phyloP scores from a whole-genome alignment of 345 rosid species.

The Aquilaria sinensis region DNA sequence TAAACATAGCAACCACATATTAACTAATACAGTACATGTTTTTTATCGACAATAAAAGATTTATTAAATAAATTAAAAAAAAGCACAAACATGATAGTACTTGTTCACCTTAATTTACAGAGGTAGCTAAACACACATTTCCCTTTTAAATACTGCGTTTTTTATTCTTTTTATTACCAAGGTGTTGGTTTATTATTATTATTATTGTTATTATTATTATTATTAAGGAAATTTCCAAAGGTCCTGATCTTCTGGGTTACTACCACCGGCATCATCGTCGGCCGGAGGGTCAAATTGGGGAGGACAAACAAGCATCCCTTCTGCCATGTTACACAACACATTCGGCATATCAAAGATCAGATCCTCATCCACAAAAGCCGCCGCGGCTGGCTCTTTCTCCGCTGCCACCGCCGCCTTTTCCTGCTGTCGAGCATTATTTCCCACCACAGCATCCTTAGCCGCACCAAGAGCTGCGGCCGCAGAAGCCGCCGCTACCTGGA shows the following conservation, averaged over 20 bases:
- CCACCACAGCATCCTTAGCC: conserved; percentile 57
- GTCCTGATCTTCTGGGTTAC: conserved; percentile 28
- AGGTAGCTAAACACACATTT: no score
- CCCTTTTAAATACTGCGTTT: no score
- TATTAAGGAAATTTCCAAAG: conserved; percentile 69
- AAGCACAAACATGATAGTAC: no score
- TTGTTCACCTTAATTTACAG: no score
- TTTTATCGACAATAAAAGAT: no score
- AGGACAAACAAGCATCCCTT: conserved; percentile 99
- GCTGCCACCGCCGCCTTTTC: conserved; percentile 3
- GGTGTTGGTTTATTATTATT: no score
- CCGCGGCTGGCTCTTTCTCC: neutral
- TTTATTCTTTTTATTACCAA: no score
- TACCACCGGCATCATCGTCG: conserved; percentile 11
- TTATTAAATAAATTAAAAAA: no score
- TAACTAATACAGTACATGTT: no score
- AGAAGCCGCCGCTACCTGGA: conserved; percentile 83
- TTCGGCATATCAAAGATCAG: conserved; percentile 91
- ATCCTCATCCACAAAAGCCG: conserved; percentile 72
- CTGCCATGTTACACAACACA: conserved; percentile 81
- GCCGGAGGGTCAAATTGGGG: conserved; percentile 46
- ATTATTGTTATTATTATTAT: neutral
- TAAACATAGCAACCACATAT: no score
- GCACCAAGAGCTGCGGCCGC: conserved; percentile 92
- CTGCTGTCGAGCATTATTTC: conserved; percentile 1